phyloP scores from a whole-genome alignment of 1,139 yeast species.

The Hemisphaericaspora subhashii region DNA sequence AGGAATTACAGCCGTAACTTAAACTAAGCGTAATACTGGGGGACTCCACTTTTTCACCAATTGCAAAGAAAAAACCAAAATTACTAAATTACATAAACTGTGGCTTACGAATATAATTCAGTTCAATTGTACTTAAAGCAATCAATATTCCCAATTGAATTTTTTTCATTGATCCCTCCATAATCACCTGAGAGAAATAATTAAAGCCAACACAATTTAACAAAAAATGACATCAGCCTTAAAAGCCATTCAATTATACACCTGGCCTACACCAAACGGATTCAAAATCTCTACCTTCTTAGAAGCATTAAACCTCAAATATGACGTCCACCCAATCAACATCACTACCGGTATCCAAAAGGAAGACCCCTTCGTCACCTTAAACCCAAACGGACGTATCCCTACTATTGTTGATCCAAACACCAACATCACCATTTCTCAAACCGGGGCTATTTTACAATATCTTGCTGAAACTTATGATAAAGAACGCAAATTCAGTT shows the following conservation, averaged over 20 bases:
- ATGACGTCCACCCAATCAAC: constrained; percentile 45
- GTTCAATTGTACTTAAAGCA: too few species aligned
- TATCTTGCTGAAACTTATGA: constrained; percentile 61
- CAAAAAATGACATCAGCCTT: too few species aligned
- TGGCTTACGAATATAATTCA: too few species aligned
- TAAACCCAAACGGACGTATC: constrained; percentile 64
- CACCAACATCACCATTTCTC: constrained; percentile 47
- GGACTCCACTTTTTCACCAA: too few species aligned
- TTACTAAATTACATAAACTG: too few species aligned
- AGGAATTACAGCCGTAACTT: too few species aligned
- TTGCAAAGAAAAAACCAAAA: too few species aligned
- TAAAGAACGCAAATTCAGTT: constrained; percentile 49
- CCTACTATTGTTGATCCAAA: constrained; percentile 54
- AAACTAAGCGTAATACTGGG: too few species aligned
- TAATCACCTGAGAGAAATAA: not conserved
- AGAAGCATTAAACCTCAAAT: constrained; percentile 48
- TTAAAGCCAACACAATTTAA: too few species aligned
- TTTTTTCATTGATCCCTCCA: not conserved
- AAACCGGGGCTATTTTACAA: constrained; percentile 58
- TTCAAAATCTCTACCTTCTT: constrained; percentile 49
- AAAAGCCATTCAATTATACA: constrained; percentile 28
- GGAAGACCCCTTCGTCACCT: constrained; percentile 50
- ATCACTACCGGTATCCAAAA: constrained; percentile 44
- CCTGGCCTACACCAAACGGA: constrained; percentile 57
- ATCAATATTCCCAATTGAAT: not conserved